Base-by-base conservation (phyloP, 2,329 filamentous ascomycete genomes). In the Botrytis paeoniae region DNA sequence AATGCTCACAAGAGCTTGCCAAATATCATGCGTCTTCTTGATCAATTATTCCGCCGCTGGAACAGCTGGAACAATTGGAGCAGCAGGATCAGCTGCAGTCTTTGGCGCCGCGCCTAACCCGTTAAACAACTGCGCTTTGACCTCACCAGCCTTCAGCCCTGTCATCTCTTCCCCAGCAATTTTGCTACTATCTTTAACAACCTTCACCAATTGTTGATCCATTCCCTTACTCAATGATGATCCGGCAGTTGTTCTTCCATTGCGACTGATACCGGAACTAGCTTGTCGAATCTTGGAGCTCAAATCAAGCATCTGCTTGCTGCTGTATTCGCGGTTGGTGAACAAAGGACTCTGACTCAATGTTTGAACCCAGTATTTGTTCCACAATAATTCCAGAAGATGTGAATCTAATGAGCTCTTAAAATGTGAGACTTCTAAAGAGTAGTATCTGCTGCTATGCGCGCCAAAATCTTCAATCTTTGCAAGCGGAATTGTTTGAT, bases 321-420 rank as follows among this genome's bases (percentile, higher is more conserved):
- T 97, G 70, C 91, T 92, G 81, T 95, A 99, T 78, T 98, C 95
- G 75, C 95, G 92, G 80, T 97, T 98, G 72, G 93, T 94, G 78
- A 97, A 91, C 7, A 98, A 87, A 35, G 95, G 95, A 78, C 91
- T 96, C 78, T 97, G 93, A 45, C 94, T 97, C 32, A 99, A 88
- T 9, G 96, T 99, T 80, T 97, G 93, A 48, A 98, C 95, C 96
- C 94, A 97, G 86, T 99, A 99, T 83, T 98, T 98, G 85, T 98
- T 97, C 96, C 96, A 98, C 43, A 99, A 86, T 69, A 94, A 88
- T 80, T 97, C 93, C 8, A 99, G 86, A 37, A 99, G 87, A 78
- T 94, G 92, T 2, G 91, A 88, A 83, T 99, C 96, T 41, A 99
- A 90, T 0, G 92, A 92, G 76, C 93, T 96, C 85, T 98, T 98